A percentile compares a stretch with the other conserved stretches of the same genome.
Conservation (phyloP, 805 yeast genomes). For the Cyberlindnera maritima region DNA sequence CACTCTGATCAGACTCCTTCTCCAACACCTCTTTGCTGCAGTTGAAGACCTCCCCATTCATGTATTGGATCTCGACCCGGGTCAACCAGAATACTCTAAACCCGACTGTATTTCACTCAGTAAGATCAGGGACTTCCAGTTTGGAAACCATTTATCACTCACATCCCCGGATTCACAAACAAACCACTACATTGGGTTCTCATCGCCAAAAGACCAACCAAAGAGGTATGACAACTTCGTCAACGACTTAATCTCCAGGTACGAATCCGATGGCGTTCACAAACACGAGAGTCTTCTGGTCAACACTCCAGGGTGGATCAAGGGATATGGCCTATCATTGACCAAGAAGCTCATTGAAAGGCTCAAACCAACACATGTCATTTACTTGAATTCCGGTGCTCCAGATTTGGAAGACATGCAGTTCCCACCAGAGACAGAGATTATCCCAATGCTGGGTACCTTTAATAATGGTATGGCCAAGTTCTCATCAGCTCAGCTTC, state of each 20-base stretch:
- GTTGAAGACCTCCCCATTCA: constrained; percentile 33
- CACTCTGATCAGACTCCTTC: constrained; percentile 54
- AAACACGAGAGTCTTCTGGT: constrained; percentile 44
- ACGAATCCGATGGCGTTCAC: constrained; percentile 27
- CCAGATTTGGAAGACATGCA: constrained; percentile 28
- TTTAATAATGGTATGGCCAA: constrained; percentile 22
- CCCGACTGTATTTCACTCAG: constrained; percentile 70
- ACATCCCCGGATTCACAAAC: constrained; percentile 12
- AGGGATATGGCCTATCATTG: constrained; percentile 77
- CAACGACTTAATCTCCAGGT: constrained; percentile 38
- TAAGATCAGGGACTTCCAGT: constrained; percentile 29
- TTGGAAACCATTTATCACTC: constrained; percentile 34
- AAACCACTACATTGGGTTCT: constrained; percentile 55
- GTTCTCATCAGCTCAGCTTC: constrained; percentile 49
- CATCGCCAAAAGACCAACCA: constrained; percentile 69
- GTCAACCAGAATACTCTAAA: constrained; percentile 74
- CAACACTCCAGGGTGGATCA: constrained; percentile 90
- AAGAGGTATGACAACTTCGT: constrained; percentile 45
- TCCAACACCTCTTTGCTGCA: constrained; percentile 43
- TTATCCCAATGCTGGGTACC: constrained; percentile 37
- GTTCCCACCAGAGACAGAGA: constrained; percentile 28
- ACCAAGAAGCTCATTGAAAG: constrained; percentile 40
- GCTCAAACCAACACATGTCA: constrained; percentile 52
- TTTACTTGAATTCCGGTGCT: constrained; percentile 48
- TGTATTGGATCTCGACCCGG: constrained; percentile 81